Percentiles rank a stretch among this genome's conserved stretches.
Conservation (phyloP, 768 basidiomycete genomes). For the Fomitopsis pulvina region DNA sequence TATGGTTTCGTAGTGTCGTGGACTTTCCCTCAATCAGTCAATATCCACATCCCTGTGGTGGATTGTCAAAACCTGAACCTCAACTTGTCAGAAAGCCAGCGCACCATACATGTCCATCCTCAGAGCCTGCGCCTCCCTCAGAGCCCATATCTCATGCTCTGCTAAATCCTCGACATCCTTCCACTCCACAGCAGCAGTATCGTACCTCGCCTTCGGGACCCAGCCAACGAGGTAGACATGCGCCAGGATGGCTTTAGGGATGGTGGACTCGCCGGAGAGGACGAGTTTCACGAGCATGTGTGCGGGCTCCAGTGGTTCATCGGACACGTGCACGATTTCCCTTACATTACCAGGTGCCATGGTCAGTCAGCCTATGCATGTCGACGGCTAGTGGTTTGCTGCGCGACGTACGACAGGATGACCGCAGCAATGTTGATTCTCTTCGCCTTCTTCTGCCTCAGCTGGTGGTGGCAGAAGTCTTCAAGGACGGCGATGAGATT, state of each 20-base stretch:
- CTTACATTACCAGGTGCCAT: background rate
- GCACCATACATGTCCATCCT: background rate
- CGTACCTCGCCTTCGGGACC: background rate
- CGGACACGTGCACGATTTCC: background rate
- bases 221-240: background rate
- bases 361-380: background rate
- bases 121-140: background rate
- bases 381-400: background rate
- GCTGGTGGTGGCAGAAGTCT: background rate
- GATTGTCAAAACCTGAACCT: too few relatives aligned
- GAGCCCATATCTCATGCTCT: slow-evolving; percentile 2
- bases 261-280: background rate
- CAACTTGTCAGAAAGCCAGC: background rate
- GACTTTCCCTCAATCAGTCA: too few relatives aligned
- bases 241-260: background rate
- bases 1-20: too few relatives aligned
- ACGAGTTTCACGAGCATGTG: slow-evolving; percentile 1
- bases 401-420: background rate
- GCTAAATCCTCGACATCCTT: background rate
- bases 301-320: background rate
- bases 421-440: background rate
- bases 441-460: slow-evolving; percentile 3
- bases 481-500: background rate
- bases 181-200: background rate
- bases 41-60: too few relatives aligned